Conservation (phyloP, 768 basidiomycete species). For the Lactifluus volemus region DNA sequence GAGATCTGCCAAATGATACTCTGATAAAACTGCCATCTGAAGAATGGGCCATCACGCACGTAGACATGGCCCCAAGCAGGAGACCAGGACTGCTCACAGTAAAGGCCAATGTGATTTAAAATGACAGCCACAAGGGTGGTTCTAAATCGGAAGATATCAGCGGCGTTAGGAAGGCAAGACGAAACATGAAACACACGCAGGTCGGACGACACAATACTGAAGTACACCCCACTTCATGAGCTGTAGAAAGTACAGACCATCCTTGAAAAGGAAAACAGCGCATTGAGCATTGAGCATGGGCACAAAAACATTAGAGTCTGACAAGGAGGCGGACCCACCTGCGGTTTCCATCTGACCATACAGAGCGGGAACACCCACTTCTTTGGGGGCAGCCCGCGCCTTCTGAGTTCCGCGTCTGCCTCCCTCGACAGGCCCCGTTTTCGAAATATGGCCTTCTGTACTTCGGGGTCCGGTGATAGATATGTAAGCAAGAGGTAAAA, state of each 20-base stretch:
- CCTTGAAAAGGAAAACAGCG: slow-evolving; percentile 27
- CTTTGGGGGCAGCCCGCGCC: slow-evolving; percentile 36
- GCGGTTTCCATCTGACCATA: slow-evolving; percentile 53
- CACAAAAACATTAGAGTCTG: neutral
- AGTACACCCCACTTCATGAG: slow-evolving; percentile 71
- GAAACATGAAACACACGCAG: slow-evolving; percentile 32
- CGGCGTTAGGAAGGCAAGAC: neutral
- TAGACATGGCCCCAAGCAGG: slow-evolving; percentile 63
- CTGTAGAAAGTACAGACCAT: slow-evolving; percentile 61
- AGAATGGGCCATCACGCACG: slow-evolving; percentile 29
- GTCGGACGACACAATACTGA: slow-evolving; percentile 62
- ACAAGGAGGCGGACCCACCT: slow-evolving; percentile 28
- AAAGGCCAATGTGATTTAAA: slow-evolving; percentile 54
- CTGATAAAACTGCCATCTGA: neutral
- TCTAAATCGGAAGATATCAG: slow-evolving; percentile 23
- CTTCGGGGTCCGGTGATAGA: slow-evolving; percentile 51
- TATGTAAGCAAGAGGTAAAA: slow-evolving; percentile 71
- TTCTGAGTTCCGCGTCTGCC: slow-evolving; percentile 36
- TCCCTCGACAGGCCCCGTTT: slow-evolving; percentile 50
- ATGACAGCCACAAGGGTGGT: slow-evolving; percentile 56
- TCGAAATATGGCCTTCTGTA: slow-evolving; percentile 52
- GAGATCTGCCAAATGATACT: slow-evolving; percentile 36
- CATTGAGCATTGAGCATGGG: neutral
- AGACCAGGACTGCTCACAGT: slow-evolving; percentile 65
- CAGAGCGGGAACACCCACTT: slow-evolving; percentile 69